Evolutionary conservation across 805 yeast genomes (phyloP).

Genomic region (Lachancea thermotolerans): DNA sequence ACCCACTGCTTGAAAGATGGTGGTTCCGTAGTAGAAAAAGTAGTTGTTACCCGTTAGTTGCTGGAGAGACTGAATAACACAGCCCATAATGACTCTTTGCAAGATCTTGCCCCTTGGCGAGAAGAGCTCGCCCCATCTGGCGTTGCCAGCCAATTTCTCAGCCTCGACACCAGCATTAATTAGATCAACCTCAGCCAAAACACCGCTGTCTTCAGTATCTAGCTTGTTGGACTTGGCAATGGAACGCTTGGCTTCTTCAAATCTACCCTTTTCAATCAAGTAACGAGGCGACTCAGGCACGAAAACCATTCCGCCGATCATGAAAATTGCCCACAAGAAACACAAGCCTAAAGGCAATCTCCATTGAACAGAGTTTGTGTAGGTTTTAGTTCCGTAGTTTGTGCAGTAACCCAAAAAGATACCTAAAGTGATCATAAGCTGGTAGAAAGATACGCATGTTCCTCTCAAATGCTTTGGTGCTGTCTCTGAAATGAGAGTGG

Average conservation of each 20-base stretch:
- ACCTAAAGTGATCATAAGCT: slow-evolving; percentile 66
- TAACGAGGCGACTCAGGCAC: slow-evolving; percentile 76
- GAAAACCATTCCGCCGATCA: slow-evolving; percentile 36
- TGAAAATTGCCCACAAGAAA: slow-evolving; percentile 40
- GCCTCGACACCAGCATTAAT: slow-evolving; percentile 56
- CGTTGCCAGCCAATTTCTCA: slow-evolving; percentile 56
- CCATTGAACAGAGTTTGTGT: slow-evolving; percentile 52
- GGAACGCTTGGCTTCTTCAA: slow-evolving; percentile 58
- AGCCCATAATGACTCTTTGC: slow-evolving; percentile 43
- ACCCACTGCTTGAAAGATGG: slow-evolving; percentile 58
- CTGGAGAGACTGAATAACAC: slow-evolving; percentile 53
- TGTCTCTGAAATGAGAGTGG: slow-evolving; percentile 53
- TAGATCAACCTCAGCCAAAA: slow-evolving; percentile 49
- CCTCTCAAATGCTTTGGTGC: slow-evolving; percentile 50
- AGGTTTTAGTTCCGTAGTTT: slow-evolving; percentile 48
- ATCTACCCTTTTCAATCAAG: slow-evolving; percentile 46
- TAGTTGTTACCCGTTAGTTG: slow-evolving; percentile 64
- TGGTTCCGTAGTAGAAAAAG: slow-evolving; percentile 62
- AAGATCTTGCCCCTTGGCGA: slow-evolving; percentile 61
- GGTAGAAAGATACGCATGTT: slow-evolving; percentile 63
- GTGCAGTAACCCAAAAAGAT: slow-evolving; percentile 74
- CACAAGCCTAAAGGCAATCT: slow-evolving; percentile 63
- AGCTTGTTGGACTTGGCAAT: slow-evolving; percentile 55
- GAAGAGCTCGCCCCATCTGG: slow-evolving; percentile 59
- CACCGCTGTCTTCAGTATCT: slow-evolving; percentile 46